phyloP scores from a whole-genome alignment of 1,284 basidiomycete species.

The Ganoderma sinense region DNA sequence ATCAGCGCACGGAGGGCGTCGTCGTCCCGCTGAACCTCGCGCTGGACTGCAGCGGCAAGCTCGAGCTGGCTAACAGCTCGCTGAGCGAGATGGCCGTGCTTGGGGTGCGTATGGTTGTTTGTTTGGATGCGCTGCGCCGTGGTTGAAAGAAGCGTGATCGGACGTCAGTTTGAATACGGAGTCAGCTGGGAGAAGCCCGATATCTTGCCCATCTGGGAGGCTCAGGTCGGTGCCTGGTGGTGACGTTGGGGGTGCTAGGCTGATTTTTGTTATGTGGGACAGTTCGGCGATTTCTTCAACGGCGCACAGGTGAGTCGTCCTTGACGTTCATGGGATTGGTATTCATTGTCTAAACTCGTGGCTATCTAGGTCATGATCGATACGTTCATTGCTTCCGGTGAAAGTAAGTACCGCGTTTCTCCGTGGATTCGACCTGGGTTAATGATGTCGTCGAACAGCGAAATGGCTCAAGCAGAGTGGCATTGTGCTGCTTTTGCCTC shows the following conservation, averaged over 20 bases:
- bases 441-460: constrained; percentile 51
- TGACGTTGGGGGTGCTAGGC: constrained; percentile 10
- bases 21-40: constrained; percentile 81
- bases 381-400: constrained; percentile 83
- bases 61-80: constrained; percentile 89
- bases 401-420: constrained; percentile 62
- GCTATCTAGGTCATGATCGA: constrained; percentile 77
- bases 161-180: constrained; percentile 82
- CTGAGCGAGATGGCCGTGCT: constrained; percentile 89
- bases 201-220: constrained; percentile 89
- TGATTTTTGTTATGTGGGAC: constrained; percentile 1
- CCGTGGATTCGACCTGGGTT: constrained; percentile 3
- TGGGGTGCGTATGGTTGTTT: constrained; percentile 58
- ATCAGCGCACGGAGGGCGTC: constrained; percentile 83
- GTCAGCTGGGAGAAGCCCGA: constrained; percentile 86
- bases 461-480: constrained; percentile 96
- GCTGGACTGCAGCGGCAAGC: constrained; percentile 66
- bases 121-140: neutral
- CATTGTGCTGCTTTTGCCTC: constrained; percentile 85
- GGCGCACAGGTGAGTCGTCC: constrained; percentile 68
- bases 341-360: constrained; percentile 10
- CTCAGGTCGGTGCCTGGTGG: constrained; percentile 61
- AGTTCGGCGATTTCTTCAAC: constrained; percentile 94
- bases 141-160: constrained; percentile 16
- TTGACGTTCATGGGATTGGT: constrained; percentile 5